Conservation (phyloP, 148 eudicot genomes). For the Limonium bicolor region DNA sequence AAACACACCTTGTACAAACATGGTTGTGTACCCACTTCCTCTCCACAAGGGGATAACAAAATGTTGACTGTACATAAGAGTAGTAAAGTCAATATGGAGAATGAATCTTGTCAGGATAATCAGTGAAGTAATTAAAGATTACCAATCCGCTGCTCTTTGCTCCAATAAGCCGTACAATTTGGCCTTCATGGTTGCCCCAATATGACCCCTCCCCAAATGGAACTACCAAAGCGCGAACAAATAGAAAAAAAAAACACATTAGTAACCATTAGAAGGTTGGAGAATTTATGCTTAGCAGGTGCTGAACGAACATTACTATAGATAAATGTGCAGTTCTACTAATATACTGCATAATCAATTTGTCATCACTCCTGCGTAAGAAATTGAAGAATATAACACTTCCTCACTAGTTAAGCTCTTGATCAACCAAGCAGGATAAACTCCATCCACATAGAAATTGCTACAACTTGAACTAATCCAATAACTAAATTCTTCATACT, state of each 20-base stretch:
- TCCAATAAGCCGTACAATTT: conserved; percentile 48
- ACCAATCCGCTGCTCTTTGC: conserved; percentile 75
- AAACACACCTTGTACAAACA: conserved; percentile 80
- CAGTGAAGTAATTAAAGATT: conserved; percentile 4
- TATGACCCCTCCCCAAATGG: conserved; percentile 94
- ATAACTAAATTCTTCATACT: no score
- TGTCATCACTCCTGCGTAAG: no score
- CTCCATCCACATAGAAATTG: no score
- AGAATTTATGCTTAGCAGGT: no score
- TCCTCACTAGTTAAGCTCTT: no score
- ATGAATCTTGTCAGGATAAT: background rate
- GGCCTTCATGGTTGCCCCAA: conserved; percentile 67
- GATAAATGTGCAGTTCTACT: no score
- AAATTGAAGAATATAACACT: no score
- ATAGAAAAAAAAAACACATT: background rate
- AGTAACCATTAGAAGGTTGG: background rate
- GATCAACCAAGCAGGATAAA: no score
- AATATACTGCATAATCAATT: no score
- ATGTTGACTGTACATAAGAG: conserved; percentile 37
- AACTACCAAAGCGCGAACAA: conserved; percentile 21
- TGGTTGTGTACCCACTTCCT: conserved; percentile 88
- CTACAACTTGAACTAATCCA: no score
- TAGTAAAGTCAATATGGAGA: conserved; percentile 3
- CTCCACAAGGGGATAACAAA: conserved; percentile 88
- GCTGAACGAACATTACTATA: no score